These are phyloP conservation scores for Nigrograna mackinnonii DNA, from an alignment of 2,329 filamentous ascomycete species.

Conservation along the genomic window DNA sequence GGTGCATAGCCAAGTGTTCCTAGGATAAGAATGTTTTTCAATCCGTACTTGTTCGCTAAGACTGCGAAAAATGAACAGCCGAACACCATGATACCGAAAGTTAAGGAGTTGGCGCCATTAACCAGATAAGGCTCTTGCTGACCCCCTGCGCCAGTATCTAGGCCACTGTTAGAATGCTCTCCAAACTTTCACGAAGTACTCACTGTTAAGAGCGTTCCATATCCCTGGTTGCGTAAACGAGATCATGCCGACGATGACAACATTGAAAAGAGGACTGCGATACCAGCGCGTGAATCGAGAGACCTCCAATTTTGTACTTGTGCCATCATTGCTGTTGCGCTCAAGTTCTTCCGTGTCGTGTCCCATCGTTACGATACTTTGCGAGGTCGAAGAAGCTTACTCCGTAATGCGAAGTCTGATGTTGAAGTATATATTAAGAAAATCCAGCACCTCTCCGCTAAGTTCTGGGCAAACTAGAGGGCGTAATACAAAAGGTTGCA, in stretches of 20 bases:
- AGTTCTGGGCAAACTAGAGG: no score
- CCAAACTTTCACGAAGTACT: no score
- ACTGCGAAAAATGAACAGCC: constrained; percentile 27
- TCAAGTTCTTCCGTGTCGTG: no score
- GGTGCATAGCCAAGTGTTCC: constrained; percentile 35
- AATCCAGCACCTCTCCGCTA: no score
- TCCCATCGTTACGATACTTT: no score
- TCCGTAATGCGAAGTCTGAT: no score
- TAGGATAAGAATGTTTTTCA: constrained; percentile 36
- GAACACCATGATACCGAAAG: constrained; percentile 49
- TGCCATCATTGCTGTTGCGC: constrained; percentile 7
- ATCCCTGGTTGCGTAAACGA: constrained; percentile 53
- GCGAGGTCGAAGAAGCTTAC: no score
- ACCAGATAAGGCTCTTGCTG: constrained; percentile 41
- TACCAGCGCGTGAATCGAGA: constrained; percentile 36
- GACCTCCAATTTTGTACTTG: constrained; percentile 11
- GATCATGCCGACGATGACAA: constrained; percentile 49
- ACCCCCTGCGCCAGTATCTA: constrained; percentile 30
- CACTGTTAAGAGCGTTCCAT: constrained; percentile 51
- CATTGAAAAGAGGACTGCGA: constrained; percentile 52
- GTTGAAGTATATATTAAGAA: no score
- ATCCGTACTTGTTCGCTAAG: constrained; percentile 36
- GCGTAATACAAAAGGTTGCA: no score
- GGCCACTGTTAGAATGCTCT: no score
- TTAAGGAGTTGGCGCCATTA: constrained; percentile 48